These are phyloP conservation scores for Fusarium torreyae DNA, from an alignment of 2,329 filamentous ascomycete genomes.

Conservation along the genomic window DNA sequence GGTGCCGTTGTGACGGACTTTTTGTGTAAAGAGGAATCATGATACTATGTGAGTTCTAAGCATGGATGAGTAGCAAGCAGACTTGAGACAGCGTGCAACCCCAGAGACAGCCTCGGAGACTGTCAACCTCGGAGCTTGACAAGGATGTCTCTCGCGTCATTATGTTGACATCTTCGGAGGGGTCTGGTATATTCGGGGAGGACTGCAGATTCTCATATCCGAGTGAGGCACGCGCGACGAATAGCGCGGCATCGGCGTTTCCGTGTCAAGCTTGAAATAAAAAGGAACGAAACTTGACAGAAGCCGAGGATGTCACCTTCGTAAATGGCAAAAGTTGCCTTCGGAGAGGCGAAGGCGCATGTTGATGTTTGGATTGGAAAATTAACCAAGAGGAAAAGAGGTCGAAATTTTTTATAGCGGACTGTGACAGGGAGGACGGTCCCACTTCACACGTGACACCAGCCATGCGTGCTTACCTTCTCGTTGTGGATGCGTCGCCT, in stretches of 20 bases:
- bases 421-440: slow-evolving; percentile 17
- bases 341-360: slow-evolving; percentile 7
- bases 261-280: slow-evolving; percentile 13
- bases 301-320: slow-evolving; percentile 18
- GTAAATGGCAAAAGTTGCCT: slow-evolving; percentile 33
- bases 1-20: slow-evolving; percentile 54
- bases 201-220: slow-evolving; percentile 35
- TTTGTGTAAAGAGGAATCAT: neutral
- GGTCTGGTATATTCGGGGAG: slow-evolving; percentile 3
- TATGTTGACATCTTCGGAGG: slow-evolving; percentile 21
- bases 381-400: slow-evolving; percentile 7
- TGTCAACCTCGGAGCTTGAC: slow-evolving; percentile 18
- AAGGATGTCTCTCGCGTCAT: slow-evolving; percentile 22
- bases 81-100: slow-evolving; percentile 28
- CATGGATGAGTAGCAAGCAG: slow-evolving; percentile 31
- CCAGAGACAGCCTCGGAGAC: slow-evolving; percentile 7
- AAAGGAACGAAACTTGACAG: neutral
- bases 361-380: slow-evolving; percentile 16
- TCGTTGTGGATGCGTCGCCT: slow-evolving; percentile 14
- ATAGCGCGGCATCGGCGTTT: slow-evolving; percentile 25
- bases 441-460: slow-evolving; percentile 49
- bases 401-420: slow-evolving; percentile 36
- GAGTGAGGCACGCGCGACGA: slow-evolving; percentile 12
- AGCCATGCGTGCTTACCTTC: slow-evolving; percentile 3
- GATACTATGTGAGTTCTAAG: slow-evolving; percentile 14